Conservation (phyloP, 352 stramenopile species). For the Globisporangium echinulatum region DNA sequence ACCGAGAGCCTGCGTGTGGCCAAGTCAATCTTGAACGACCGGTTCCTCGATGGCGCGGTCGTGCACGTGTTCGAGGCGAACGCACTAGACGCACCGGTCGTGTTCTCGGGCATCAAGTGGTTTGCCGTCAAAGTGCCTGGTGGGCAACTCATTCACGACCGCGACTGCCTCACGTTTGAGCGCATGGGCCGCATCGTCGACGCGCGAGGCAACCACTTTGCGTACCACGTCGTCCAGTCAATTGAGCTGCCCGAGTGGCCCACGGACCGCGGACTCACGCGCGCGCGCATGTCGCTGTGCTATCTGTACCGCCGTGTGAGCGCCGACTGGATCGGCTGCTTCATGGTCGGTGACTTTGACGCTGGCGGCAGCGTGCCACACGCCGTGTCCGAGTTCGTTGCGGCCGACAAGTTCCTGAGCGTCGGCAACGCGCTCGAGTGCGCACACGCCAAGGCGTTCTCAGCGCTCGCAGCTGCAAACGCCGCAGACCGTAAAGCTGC, state of each 20-base stretch:
- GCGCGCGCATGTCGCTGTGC: constrained; percentile 44
- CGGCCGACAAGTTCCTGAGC: constrained; percentile 39
- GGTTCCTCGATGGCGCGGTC: constrained; percentile 46
- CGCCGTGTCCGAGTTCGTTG: constrained; percentile 33
- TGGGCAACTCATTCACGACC: constrained; percentile 39
- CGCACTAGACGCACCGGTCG: constrained; percentile 28
- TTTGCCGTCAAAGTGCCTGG: constrained; percentile 40
- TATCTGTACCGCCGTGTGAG: constrained; percentile 56
- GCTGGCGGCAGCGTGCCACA: constrained; percentile 31
- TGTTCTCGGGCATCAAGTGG: constrained; percentile 66
- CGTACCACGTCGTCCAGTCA: constrained; percentile 52
- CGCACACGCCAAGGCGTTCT: constrained; percentile 50
- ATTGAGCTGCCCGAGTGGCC: constrained; percentile 54
- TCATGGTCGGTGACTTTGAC: constrained; percentile 44
- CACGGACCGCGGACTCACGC: constrained; percentile 23
- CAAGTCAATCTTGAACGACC: constrained; percentile 36
- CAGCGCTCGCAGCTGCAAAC: constrained; percentile 30
- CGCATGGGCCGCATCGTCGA: constrained; percentile 61
- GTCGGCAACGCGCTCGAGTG: constrained; percentile 35
- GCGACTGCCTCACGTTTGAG: constrained; percentile 49
- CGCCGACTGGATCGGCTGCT: constrained; percentile 46
- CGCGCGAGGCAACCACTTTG: constrained; percentile 41
- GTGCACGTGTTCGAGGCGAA: constrained; percentile 55
- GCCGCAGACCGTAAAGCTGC: constrained; percentile 25
- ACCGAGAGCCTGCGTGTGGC: constrained; percentile 47